A percentile compares a stretch with the other conserved stretches of the same genome.
These are phyloP conservation scores for Pseudocercospora crystallina DNA, from an alignment of 2,329 filamentous ascomycete species.

Conservation along the genomic window DNA sequence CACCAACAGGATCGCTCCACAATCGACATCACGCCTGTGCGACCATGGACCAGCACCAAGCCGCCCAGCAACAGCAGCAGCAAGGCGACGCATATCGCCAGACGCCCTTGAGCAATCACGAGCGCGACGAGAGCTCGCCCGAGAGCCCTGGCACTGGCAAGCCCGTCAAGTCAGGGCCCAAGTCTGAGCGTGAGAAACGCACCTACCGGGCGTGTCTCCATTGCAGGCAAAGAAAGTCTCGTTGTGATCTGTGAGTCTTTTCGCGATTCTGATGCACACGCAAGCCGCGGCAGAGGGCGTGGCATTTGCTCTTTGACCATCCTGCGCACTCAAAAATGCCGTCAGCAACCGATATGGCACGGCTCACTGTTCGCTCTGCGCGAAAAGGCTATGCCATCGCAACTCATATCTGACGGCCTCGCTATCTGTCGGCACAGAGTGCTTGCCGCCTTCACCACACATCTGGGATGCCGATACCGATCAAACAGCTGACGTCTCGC, in stretches of 20 bases:
- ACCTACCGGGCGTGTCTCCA: conserved; percentile 36
- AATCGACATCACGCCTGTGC: not conserved
- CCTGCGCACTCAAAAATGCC: not conserved
- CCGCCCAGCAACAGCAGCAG: not conserved
- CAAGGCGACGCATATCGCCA: not conserved
- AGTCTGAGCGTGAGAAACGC: conserved; percentile 34
- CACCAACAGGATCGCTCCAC: not conserved
- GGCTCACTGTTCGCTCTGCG: too few relatives aligned
- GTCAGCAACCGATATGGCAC: conserved; percentile 10
- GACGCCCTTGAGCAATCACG: too few relatives aligned
- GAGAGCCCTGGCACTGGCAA: conserved; percentile 11
- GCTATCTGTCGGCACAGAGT: too few relatives aligned
- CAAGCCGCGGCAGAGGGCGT: too few relatives aligned
- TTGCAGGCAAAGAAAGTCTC: conserved; percentile 35
- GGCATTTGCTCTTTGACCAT: not conserved
- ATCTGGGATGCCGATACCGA: too few relatives aligned
- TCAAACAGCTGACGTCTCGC: conserved; percentile 4
- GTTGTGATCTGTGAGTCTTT: conserved; percentile 34
- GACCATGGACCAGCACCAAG: too few relatives aligned
- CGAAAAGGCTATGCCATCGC: too few relatives aligned
- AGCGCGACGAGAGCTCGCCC: conserved; percentile 5
- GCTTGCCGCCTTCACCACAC: too few relatives aligned
- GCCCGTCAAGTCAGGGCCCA: conserved; percentile 4
- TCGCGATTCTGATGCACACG: not conserved
- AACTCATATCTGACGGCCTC: too few relatives aligned